Conservation (phyloP, 768 basidiomycete species). For the Cystofilobasidium ferigula region DNA sequence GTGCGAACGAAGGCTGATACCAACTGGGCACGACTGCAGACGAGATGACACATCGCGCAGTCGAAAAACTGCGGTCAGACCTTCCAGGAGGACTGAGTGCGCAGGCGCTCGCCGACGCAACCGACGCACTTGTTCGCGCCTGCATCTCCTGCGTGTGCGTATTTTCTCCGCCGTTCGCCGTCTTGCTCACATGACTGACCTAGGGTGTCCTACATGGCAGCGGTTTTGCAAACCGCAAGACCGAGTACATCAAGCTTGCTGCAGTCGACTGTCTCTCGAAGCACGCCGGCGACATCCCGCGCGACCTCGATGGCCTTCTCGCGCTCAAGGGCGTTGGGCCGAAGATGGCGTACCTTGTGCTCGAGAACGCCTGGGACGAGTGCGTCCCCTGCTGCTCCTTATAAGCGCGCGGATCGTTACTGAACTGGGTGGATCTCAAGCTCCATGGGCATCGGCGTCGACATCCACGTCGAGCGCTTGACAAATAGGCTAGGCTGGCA, state of each 20-base stretch:
- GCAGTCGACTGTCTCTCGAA: slow-evolving; percentile 7
- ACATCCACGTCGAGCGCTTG: slow-evolving; percentile 22
- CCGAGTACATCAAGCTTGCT: slow-evolving; percentile 17
- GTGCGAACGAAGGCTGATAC: no score
- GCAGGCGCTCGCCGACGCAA: neutral
- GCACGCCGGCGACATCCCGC: slow-evolving; percentile 18
- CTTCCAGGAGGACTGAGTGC: slow-evolving; percentile 13
- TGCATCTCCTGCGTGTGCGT: slow-evolving; percentile 1
- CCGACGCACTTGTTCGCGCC: slow-evolving; percentile 5
- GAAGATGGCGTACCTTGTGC: slow-evolving; percentile 22
- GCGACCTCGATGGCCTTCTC: slow-evolving; percentile 11
- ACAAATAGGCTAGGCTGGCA: slow-evolving; percentile 23
- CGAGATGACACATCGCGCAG: slow-evolving; percentile 18
- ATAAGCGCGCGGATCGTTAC: neutral
- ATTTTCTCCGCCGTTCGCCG: neutral
- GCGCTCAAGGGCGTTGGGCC: slow-evolving; percentile 22
- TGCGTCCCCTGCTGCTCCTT: neutral
- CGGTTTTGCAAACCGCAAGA: slow-evolving; percentile 21
- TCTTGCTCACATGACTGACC: neutral
- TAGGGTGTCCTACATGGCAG: neutral
- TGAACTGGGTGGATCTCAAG: no score
- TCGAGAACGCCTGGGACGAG: slow-evolving; percentile 18
- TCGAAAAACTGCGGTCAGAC: slow-evolving; percentile 7
- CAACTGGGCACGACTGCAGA: neutral
- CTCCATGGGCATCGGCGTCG: slow-evolving; percentile 2